Evolutionary conservation across 495 filamentous ascomycete genomes (phyloP), one percentile per base, ranked within the genome.

Genomic region (Pyrenula massariospora): DNA sequence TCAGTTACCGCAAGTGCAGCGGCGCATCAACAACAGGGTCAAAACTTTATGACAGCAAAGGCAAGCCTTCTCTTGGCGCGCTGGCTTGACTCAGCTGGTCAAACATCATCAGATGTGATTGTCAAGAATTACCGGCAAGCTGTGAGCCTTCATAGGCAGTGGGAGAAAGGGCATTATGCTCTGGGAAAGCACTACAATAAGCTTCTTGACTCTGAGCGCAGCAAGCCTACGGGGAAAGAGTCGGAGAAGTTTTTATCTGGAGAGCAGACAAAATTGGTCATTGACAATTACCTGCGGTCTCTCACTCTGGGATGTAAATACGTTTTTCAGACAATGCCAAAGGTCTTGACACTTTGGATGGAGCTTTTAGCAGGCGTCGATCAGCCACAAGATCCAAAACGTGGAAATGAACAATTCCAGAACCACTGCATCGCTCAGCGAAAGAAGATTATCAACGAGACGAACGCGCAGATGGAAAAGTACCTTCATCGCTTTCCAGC

Each of bases 181-280:
- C 78, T 99, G 19, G 93, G 93, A 12, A 92, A 91, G 56, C 88
- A 97, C 69, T 99, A 97, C 76, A 95, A 96, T 66, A 99, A 96
- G 65, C 79, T 97, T 15, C 76, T 95, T 20, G 91, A 97, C 61
- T 86, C 88, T 0, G 89, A 97, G 65, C 92, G 87, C 65, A 74
- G 77, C 10, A 80, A 95, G 49, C 82, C 85, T 10, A 75, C 81
- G 36, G 78, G 80, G 12, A 89, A 82, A 62, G 81, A 84, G 64
- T 77, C 74, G 23, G 66, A 75, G 22, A 67, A 72, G 24, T 86
- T 77, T 59, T 60, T 81, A 49, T 86, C 75, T 15, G 93, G 94
- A 23, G 91, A 96, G 65, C 85, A 78, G 0, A 84, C 88, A 5
- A 94, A 89, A 66, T 78, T 96, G 12, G 88, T 97, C 24, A 85